Evolutionary conservation across 2,329 filamentous ascomycete genomes (phyloP).

Genomic region (Fusarium nematophilum): DNA sequence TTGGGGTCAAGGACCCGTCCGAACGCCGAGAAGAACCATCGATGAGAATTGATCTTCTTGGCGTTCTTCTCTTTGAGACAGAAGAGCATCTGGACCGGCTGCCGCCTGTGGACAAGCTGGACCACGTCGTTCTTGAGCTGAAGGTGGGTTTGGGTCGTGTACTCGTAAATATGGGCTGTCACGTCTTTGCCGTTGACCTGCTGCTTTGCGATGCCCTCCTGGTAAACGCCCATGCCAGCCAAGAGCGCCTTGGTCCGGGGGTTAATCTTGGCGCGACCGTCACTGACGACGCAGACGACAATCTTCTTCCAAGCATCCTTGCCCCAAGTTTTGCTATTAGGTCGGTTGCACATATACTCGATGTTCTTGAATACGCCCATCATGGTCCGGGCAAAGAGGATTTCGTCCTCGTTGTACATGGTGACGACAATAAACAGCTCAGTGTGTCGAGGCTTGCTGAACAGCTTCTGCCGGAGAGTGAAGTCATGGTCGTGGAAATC

Average conservation of each 20-base stretch:
- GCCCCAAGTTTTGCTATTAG: constrained; percentile 96
- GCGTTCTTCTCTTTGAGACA: constrained; percentile 99
- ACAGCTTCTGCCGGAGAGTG: constrained; percentile 89
- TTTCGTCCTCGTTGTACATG: constrained; percentile 99
- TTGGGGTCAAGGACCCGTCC: constrained; percentile 92
- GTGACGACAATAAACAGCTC: constrained; percentile 97
- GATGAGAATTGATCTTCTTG: constrained; percentile 99
- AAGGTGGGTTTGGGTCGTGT: constrained; percentile 87
- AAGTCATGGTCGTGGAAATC: constrained; percentile 92
- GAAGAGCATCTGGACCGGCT: constrained; percentile 96
- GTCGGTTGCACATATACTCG: constrained; percentile 95
- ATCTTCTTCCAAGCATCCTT: constrained; percentile 99
- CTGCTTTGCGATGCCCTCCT: constrained; percentile 98
- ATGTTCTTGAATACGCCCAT: constrained; percentile 98
- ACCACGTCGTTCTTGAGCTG: constrained; percentile 93
- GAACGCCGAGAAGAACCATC: constrained; percentile 99
- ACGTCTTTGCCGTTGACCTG: constrained; percentile 97
- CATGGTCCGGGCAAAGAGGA: constrained; percentile 95
- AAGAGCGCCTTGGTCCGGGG: constrained; percentile 88
- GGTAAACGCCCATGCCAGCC: constrained; percentile 94
- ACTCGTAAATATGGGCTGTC: constrained; percentile 97
- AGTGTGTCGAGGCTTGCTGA: constrained; percentile 91
- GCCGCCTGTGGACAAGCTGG: constrained; percentile 82
- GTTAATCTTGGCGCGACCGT: constrained; percentile 97
- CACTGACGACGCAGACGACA: constrained; percentile 96